A percentile compares a stretch with the other conserved stretches of the same genome.
phyloP scores from a whole-genome alignment of 1,284 basidiomycete genomes.

The Ceratobasidium sp. region DNA sequence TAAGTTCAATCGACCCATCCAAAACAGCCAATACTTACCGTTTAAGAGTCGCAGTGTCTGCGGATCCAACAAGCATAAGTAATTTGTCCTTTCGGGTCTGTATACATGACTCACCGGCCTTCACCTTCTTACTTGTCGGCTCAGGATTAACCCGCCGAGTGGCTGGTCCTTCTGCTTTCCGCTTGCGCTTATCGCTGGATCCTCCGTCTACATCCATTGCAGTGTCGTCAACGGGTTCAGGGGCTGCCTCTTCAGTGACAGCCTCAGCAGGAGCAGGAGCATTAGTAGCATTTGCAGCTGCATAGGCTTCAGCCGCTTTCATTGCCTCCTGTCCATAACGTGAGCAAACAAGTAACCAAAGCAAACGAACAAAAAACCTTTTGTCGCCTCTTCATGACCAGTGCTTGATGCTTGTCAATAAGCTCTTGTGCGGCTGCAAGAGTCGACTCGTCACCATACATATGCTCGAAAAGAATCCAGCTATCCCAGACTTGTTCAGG shows the following conservation, averaged over 20 bases:
- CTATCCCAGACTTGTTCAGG: conserved; percentile 92
- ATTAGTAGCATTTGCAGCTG: conserved; percentile 53
- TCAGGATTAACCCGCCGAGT: conserved; percentile 55
- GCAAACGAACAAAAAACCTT: conserved; percentile 65
- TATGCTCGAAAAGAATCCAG: conserved; percentile 88
- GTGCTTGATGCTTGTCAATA: conserved; percentile 75
- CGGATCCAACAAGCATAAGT: not conserved
- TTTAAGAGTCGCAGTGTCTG: conserved; percentile 65
- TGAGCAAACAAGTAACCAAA: conserved; percentile 60
- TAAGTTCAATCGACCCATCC: not conserved
- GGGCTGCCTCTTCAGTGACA: conserved; percentile 26
- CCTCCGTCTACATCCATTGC: conserved; percentile 70
- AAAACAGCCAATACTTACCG: conserved; percentile 63
- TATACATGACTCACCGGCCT: conserved; percentile 65
- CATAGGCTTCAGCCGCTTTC: conserved; percentile 63
- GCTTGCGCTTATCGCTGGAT: conserved; percentile 66
- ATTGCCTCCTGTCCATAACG: conserved; percentile 67
- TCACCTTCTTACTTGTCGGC: conserved; percentile 68
- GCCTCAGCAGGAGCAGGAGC: conserved; percentile 55
- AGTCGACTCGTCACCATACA: conserved; percentile 80
- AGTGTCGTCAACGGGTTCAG: conserved; percentile 50
- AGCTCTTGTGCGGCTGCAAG: conserved; percentile 77
- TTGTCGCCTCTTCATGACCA: conserved; percentile 73
- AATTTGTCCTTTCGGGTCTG: conserved; percentile 59
- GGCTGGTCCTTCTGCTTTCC: conserved; percentile 70